Conservation (phyloP, 1,284 basidiomycete species). For the Bjerkandera adusta region DNA sequence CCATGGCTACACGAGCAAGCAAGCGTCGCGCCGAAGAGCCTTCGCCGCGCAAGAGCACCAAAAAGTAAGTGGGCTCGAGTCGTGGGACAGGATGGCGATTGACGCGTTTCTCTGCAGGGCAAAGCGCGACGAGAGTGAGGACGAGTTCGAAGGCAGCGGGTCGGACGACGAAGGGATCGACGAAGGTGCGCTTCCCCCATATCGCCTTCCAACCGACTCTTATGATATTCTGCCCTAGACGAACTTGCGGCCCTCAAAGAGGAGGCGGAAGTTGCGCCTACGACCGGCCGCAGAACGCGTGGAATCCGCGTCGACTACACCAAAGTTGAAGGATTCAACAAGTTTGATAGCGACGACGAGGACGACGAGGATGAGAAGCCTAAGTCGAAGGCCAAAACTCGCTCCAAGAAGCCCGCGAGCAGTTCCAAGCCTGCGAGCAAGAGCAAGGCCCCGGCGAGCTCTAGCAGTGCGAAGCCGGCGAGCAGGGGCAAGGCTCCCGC, state of each 20-base stretch:
- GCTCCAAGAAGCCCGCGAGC: slow-evolving; percentile 14
- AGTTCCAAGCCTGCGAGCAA: slow-evolving; percentile 17
- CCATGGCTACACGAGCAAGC: no score
- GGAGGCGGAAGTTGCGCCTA: slow-evolving; percentile 27
- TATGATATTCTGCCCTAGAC: slow-evolving; percentile 20
- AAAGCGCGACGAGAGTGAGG: slow-evolving; percentile 30
- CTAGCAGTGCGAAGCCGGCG: neutral
- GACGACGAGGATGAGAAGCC: slow-evolving; percentile 28
- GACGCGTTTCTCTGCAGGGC: slow-evolving; percentile 25
- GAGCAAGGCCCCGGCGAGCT: slow-evolving; percentile 1
- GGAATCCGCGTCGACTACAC: slow-evolving; percentile 36
- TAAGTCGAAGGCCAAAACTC: slow-evolving; percentile 17
- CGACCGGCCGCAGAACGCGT: slow-evolving; percentile 33
- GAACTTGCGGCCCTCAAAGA: slow-evolving; percentile 27
- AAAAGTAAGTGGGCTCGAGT: slow-evolving; percentile 28
- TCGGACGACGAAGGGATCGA: slow-evolving; percentile 29
- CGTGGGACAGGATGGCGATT: neutral
- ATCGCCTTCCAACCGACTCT: neutral
- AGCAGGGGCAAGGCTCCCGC: slow-evolving; percentile 13
- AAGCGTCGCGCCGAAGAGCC: slow-evolving; percentile 33
- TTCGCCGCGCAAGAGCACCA: slow-evolving; percentile 25
- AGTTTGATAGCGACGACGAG: slow-evolving; percentile 29
- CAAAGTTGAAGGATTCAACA: slow-evolving; percentile 27
- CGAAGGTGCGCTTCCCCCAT: slow-evolving; percentile 23
- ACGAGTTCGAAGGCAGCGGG: slow-evolving; percentile 26